Conservation (phyloP, 257 asterid species). For the Primulina eburnea region DNA sequence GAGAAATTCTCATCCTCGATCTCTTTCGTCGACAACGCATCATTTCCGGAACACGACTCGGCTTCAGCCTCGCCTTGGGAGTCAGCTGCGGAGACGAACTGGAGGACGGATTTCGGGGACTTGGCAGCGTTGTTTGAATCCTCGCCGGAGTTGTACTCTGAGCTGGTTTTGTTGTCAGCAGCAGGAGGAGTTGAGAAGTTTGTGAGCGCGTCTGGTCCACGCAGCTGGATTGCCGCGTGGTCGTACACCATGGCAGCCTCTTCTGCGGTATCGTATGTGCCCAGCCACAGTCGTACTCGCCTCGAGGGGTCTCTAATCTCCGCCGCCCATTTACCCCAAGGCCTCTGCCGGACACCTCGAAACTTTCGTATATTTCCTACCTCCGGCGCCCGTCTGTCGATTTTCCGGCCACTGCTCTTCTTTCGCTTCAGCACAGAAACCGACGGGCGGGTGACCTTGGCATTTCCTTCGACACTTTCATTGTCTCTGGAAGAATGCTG, state of each 20-base stretch:
- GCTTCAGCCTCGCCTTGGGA: slow-evolving; percentile 33
- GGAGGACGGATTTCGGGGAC: slow-evolving; percentile 72
- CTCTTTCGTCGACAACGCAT: slow-evolving; percentile 10
- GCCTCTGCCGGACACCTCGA: slow-evolving; percentile 79
- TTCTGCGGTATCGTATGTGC: slow-evolving; percentile 82
- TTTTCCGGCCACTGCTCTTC: slow-evolving; percentile 14
- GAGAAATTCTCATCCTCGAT: slow-evolving; percentile 22
- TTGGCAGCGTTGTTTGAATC: slow-evolving; percentile 39
- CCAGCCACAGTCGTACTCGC: slow-evolving; percentile 80
- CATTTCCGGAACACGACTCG: slow-evolving; percentile 27
- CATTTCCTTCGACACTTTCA: not conserved
- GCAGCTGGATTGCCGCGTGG: slow-evolving; percentile 78
- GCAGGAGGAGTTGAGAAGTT: slow-evolving; percentile 44
- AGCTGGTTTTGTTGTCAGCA: slow-evolving; percentile 11
- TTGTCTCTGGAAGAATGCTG: slow-evolving; percentile 29
- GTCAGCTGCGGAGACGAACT: slow-evolving; percentile 34
- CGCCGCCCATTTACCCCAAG: slow-evolving; percentile 94
- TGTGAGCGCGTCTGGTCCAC: slow-evolving; percentile 81
- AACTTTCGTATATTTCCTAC: slow-evolving; percentile 39
- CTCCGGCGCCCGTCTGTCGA: slow-evolving; percentile 14
- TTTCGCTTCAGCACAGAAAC: slow-evolving; percentile 23
- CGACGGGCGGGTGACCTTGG: slow-evolving; percentile 17
- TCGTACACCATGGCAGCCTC: slow-evolving; percentile 94
- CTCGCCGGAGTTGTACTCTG: slow-evolving; percentile 51
- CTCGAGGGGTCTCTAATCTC: slow-evolving; percentile 81